Evolutionary conservation across 805 yeast species (phyloP), one percentile per base, ranked within the genome.

Genomic region (Henningerozyma blattae): DNA sequence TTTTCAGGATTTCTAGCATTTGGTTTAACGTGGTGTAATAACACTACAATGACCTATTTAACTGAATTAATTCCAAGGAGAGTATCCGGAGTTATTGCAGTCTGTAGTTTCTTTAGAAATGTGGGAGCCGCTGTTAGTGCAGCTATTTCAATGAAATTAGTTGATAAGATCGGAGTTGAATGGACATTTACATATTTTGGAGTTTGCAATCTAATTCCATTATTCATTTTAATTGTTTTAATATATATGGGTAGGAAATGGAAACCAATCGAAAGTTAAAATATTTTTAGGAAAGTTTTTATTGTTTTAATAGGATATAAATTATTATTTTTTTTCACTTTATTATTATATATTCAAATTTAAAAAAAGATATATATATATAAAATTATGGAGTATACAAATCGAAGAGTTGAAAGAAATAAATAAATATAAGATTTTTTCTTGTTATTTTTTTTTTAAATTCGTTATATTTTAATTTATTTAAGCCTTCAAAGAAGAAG

Each of bases 401-500:
- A n/a, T n/a, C n/a, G n/a, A n/a, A n/a, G n/a, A n/a, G n/a, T n/a
- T n/a, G n/a, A n/a, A n/a, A n/a, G n/a, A n/a, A n/a, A n/a, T n/a
- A n/a, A n/a, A n/a, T n/a, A n/a, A n/a, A n/a, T n/a, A n/a, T n/a
- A n/a, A n/a, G n/a, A n/a, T n/a, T n/a, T n/a, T n/a, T n/a, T n/a
- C n/a, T n/a, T n/a, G n/a, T n/a, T n/a, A n/a, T n/a, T n/a, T n/a
- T n/a, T n/a, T n/a, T n/a, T n/a, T n/a, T n/a, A n/a, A n/a, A n/a
- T n/a, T n/a, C n/a, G n/a, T n/a, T n/a, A n/a, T n/a, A n/a, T n/a
- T n/a, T n/a, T n/a, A n/a, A n/a, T 13, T 7, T 16, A 46, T 44
- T 69, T 75, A 79, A 75, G 87, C 86, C 73, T 81, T 85, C 68
- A 91, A 78, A 58, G 97, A 91, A 61, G 96, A 87, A 68, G 98